phyloP scores from a whole-genome alignment of 106 monocot species.

The Amphibolis antarctica region DNA sequence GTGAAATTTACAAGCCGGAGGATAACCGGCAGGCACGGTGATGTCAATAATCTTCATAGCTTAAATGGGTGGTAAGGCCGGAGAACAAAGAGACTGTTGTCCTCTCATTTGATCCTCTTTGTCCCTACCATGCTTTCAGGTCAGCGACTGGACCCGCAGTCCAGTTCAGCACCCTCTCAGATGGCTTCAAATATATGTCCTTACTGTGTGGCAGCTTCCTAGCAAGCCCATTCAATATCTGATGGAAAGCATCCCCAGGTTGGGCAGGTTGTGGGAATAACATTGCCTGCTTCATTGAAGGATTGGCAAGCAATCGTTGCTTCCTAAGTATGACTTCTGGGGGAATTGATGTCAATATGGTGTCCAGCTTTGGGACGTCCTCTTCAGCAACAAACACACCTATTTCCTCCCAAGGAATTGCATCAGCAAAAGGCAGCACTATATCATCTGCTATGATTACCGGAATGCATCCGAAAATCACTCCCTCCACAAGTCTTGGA shows the following conservation, averaged over 20 bases:
- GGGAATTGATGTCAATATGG: slow-evolving; percentile 51
- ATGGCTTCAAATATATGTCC: slow-evolving; percentile 34
- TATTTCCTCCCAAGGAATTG: slow-evolving; percentile 75
- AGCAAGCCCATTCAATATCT: slow-evolving; percentile 74
- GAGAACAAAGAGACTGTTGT: neutral
- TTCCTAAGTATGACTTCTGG: slow-evolving; percentile 61
- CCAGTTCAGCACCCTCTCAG: slow-evolving; percentile 60
- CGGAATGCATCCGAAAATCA: slow-evolving; percentile 68
- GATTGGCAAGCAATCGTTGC: slow-evolving; percentile 62
- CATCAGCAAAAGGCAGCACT: slow-evolving; percentile 59
- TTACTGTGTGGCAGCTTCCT: slow-evolving; percentile 53
- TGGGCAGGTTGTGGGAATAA: slow-evolving; percentile 71
- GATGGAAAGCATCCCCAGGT: slow-evolving; percentile 71
- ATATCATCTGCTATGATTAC: slow-evolving; percentile 72
- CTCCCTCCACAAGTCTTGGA: slow-evolving; percentile 57
- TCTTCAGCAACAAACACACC: slow-evolving; percentile 60
- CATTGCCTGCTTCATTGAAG: slow-evolving; percentile 90
- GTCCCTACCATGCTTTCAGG: slow-evolving; percentile 57
- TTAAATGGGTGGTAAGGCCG: neutral
- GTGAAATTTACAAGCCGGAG: slow-evolving; percentile 16
- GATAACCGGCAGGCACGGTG: neutral
- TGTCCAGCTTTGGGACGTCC: slow-evolving; percentile 62
- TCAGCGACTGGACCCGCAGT: slow-evolving; percentile 53
- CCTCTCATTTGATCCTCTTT: no score
- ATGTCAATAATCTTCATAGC: neutral